phyloP scores from a whole-genome alignment of 805 yeast species.

The Candida boidinii region DNA sequence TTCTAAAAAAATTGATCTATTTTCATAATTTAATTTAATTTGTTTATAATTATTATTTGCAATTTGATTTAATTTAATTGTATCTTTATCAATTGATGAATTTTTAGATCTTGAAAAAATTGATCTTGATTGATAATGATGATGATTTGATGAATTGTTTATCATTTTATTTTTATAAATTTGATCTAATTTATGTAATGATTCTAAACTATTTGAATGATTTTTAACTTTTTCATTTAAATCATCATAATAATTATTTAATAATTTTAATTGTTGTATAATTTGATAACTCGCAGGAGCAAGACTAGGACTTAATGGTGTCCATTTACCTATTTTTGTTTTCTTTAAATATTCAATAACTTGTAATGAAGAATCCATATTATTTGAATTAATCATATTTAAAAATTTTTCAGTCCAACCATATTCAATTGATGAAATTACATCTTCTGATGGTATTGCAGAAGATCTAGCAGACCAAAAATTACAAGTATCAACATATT shows the following conservation, averaged over 20 bases:
- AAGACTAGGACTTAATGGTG: conserved; percentile 20
- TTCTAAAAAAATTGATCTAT: conserved; percentile 33
- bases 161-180: conserved; percentile 1
- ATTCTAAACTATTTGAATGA: no score
- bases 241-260: conserved; percentile 30
- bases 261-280: conserved; percentile 29
- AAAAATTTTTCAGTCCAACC: conserved; percentile 55
- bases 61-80: no score
- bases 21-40: conserved; percentile 38
- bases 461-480: conserved; percentile 88
- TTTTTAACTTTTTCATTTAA: conserved; percentile 30
- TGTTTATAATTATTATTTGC: no score
- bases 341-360: conserved; percentile 19
- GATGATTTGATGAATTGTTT: no score
- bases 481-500: conserved; percentile 70
- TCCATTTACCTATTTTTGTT: conserved; percentile 33
- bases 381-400: background rate
- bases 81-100: no score
- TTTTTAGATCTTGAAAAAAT: background rate
- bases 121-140: background rate
- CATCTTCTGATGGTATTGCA: conserved; percentile 68
- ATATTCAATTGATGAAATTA: conserved; percentile 68
- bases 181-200: conserved; percentile 26
- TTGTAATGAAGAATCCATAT: conserved; percentile 14
- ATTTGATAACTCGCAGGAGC: conserved; percentile 20